These are phyloP conservation scores for Mimosa bimucronata DNA, from an alignment of 306 rosid genomes.

Conservation along the genomic window DNA sequence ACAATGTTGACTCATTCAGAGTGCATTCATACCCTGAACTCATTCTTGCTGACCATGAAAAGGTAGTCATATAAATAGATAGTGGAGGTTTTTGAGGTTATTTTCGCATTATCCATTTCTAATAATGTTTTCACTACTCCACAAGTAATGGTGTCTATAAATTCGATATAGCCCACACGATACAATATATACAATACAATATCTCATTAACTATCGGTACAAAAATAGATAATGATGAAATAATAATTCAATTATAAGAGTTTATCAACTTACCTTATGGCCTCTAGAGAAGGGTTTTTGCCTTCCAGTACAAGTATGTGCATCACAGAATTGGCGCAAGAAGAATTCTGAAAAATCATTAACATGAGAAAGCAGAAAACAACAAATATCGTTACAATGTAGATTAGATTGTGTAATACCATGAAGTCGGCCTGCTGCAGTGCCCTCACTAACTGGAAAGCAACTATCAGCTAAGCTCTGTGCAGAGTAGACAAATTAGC, in stretches of 20 bases:
- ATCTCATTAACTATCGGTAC: background rate
- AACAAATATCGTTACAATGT: constrained; percentile 30
- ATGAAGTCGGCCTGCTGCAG: constrained; percentile 69
- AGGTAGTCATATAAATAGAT: background rate
- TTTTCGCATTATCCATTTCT: constrained; percentile 1
- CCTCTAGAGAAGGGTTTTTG: constrained; percentile 75
- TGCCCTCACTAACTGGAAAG: constrained; percentile 66
- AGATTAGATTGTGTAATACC: constrained; percentile 53
- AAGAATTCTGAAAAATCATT: constrained; percentile 60
- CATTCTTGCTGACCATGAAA: background rate
- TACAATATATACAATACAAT: background rate
- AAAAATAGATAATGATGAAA: background rate
- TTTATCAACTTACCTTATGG: constrained; percentile 55
- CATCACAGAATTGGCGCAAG: constrained; percentile 81
- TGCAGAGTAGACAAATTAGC: constrained; percentile 29
- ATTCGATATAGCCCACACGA: constrained; percentile 11
- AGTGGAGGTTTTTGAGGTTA: background rate
- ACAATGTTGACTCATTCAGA: background rate
- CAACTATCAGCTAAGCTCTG: constrained; percentile 75
- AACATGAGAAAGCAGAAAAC: constrained; percentile 30
- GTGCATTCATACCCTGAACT: constrained; percentile 14
- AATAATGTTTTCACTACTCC: constrained; percentile 9
- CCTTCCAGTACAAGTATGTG: constrained; percentile 65
- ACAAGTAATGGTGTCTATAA: constrained; percentile 35
- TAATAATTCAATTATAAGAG: background rate